Conservation (phyloP, 495 filamentous ascomycete species). For the Cercophora scortea region DNA sequence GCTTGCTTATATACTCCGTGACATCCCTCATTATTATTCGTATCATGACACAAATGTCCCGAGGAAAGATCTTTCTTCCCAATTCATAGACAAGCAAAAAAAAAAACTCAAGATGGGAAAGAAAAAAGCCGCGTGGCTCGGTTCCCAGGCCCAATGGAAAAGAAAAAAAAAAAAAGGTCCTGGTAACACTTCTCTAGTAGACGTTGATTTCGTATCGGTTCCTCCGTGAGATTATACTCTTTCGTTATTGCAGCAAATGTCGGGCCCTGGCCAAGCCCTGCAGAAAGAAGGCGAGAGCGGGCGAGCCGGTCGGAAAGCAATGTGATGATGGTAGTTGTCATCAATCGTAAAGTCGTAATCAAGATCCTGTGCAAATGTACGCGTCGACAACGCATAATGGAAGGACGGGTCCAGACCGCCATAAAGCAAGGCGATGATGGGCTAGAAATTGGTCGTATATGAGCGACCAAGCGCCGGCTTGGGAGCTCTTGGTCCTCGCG, state of each 20-base stretch:
- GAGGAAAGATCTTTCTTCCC: not conserved
- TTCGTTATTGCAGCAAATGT: too few species aligned
- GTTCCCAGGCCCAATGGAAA: not conserved
- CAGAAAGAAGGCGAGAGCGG: too few species aligned
- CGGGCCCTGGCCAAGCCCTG: too few species aligned
- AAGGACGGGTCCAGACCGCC: too few species aligned
- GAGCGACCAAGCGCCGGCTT: constrained; percentile 34
- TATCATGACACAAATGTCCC: constrained; percentile 1
- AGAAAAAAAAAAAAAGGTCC: not conserved
- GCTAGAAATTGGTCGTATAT: constrained; percentile 36
- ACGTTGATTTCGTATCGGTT: constrained; percentile 6
- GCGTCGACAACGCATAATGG: too few species aligned
- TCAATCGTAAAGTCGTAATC: constrained; percentile 19
- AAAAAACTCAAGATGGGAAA: not conserved
- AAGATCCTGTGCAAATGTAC: too few species aligned
- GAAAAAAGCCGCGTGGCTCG: not conserved
- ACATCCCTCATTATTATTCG: constrained; percentile 13
- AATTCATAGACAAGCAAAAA: constrained; percentile 3
- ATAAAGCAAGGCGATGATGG: not conserved
- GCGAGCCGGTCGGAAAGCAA: too few species aligned
- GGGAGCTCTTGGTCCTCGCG: constrained; percentile 16
- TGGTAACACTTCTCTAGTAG: not conserved
- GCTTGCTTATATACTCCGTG: constrained; percentile 11
- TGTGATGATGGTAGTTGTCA: too few species aligned
- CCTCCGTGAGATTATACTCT: not conserved